These are phyloP conservation scores for Annulohypoxylon nitens DNA, from an alignment of 495 filamentous ascomycete species.

Conservation along the genomic window DNA sequence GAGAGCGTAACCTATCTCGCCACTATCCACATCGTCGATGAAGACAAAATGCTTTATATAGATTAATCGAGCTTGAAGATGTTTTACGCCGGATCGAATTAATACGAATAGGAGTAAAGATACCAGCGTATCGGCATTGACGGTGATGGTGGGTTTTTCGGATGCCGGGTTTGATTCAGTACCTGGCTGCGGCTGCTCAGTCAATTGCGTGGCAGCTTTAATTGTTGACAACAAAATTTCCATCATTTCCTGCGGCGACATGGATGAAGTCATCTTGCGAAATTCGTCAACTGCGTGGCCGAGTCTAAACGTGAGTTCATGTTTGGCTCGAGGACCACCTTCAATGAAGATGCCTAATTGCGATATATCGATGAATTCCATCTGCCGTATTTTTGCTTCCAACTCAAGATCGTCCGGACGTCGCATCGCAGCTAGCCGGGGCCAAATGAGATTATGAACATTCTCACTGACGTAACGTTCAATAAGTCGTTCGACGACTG, in stretches of 20 bases:
- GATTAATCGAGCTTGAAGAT: slow-evolving; percentile 85
- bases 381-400: slow-evolving; percentile 88
- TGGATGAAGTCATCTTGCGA: slow-evolving; percentile 83
- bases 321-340: slow-evolving; percentile 76
- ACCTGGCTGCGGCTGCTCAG: slow-evolving; percentile 52
- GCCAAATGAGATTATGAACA: slow-evolving; percentile 86
- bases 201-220: slow-evolving; percentile 79
- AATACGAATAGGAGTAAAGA: slow-evolving; percentile 93
- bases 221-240: slow-evolving; percentile 87
- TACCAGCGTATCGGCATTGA: slow-evolving; percentile 96
- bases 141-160: slow-evolving; percentile 73
- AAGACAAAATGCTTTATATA: slow-evolving; percentile 98
- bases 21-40: slow-evolving; percentile 95
- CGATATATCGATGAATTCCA: slow-evolving; percentile 92
- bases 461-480: slow-evolving; percentile 96
- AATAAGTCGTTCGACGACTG: slow-evolving; percentile 90
- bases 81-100: slow-evolving; percentile 88
- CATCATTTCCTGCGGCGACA: slow-evolving; percentile 95
- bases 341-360: slow-evolving; percentile 91
- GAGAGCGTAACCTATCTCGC: slow-evolving; percentile 96
- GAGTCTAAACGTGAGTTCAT: slow-evolving; percentile 77
- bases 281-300: slow-evolving; percentile 88
- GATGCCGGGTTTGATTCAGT: slow-evolving; percentile 39
- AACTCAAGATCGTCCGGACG: slow-evolving; percentile 89
- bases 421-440: slow-evolving; percentile 81